Evolutionary conservation across 1,139 yeast genomes (phyloP), one percentile per base, ranked within the genome.

Genomic region (Suhomyces choctaworum): DNA sequence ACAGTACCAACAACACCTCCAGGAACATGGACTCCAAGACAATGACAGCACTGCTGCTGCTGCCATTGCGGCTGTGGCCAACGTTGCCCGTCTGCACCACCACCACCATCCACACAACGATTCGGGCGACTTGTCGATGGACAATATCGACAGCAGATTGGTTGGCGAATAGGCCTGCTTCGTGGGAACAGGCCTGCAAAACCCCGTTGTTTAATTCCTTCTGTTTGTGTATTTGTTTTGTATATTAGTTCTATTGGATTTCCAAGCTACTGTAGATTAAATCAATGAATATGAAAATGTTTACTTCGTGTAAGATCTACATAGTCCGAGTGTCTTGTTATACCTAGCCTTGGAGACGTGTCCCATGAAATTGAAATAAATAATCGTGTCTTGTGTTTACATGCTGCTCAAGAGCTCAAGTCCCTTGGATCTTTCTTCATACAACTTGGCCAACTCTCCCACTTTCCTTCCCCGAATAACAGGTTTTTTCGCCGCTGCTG

Each of bases 371-470:
- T n/a, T n/a, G n/a, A n/a, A n/a, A n/a, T n/a, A n/a, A n/a, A n/a
- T n/a, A n/a, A n/a, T n/a, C n/a, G n/a, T n/a, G n/a, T n/a, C n/a
- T 7, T 17, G 20, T 6, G 20, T 17, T 44, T 52, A 62, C 60
- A 69, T 56, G 26, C 60, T 56, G 36, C 64, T 62, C 42, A 77
- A 59, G 20, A 76, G 62, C 44, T 73, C 73, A 34, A 76, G 56
- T 4, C 80, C 82, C 47, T 72, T 70, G 12, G 73, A 56, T 45
- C 82, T 60, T 49, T 78, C 82, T 48, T 78, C 83, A 46, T 72
- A 78, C 34, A 78, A 53, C 37, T 65, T 70, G 6, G 82, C 79
- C 40, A 78, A 62, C 49, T 73, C 75, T 14, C 78, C 70, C 2
- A 78, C 83, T 54, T 73, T 77, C 27, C 75, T 59, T 5, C 77